Percentiles rank a stretch among this genome's conserved stretches.
These are phyloP conservation scores for Schizochytrium sp. DNA, from an alignment of 108 stramenopile genomes.

Conservation along the genomic window DNA sequence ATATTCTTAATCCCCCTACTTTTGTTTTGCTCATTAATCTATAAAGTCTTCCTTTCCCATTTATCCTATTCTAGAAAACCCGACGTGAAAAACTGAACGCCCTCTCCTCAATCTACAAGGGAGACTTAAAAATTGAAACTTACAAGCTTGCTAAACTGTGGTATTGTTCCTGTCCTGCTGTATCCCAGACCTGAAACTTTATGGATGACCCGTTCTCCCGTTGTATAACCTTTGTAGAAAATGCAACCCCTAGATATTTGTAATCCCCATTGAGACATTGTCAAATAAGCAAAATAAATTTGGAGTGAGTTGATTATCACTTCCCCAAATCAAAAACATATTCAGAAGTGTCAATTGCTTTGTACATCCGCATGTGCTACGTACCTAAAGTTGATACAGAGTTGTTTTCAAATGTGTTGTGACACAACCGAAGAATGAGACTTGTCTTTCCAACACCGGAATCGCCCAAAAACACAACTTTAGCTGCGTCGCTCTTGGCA, in stretches of 20 bases:
- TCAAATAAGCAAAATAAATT: background rate
- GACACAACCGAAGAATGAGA: slow-evolving; percentile 62
- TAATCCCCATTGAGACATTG: background rate
- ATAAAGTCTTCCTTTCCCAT: too few species aligned
- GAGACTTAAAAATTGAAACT: background rate
- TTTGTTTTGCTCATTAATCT: too few species aligned
- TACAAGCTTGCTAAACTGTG: slow-evolving; percentile 65
- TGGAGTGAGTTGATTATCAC: background rate
- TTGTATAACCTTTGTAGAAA: slow-evolving; percentile 40
- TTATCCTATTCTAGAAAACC: too few species aligned
- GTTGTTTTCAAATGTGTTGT: slow-evolving; percentile 47
- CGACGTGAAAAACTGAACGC: too few species aligned
- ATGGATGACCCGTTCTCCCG: slow-evolving; percentile 1
- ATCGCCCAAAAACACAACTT: slow-evolving; percentile 68
- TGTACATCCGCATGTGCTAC: background rate
- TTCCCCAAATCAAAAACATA: background rate
- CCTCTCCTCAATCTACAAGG: too few species aligned
- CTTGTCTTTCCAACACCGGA: slow-evolving; percentile 67
- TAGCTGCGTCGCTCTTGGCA: background rate
- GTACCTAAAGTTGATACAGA: slow-evolving; percentile 21
- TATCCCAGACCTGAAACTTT: slow-evolving; percentile 73
- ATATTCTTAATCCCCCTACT: too few species aligned
- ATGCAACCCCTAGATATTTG: slow-evolving; percentile 47
- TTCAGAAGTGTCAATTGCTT: background rate
- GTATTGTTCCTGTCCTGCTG: slow-evolving; percentile 72